Conservation (phyloP, 164 flowering plant genomes). For the Saururus chinensis region DNA sequence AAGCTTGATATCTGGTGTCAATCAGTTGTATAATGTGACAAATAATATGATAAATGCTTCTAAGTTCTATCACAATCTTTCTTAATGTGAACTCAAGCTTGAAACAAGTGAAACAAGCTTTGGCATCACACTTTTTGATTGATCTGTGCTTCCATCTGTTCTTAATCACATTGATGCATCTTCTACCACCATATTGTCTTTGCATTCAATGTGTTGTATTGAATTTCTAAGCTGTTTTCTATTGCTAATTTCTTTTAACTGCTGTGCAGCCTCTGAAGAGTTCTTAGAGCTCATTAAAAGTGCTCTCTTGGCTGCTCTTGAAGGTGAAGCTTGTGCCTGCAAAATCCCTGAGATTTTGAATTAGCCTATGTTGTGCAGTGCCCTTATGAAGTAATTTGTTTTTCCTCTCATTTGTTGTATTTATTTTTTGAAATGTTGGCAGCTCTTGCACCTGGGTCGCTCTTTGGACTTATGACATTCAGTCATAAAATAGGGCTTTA, state of each 20-base stretch:
- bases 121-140: background rate
- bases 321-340: constrained; percentile 37
- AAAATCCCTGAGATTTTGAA: background rate
- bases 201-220: background rate
- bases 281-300: constrained; percentile 95
- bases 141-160: background rate
- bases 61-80: no score
- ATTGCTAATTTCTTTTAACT: no score
- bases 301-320: constrained; percentile 87
- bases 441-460: constrained; percentile 89
- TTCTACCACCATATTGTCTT: background rate
- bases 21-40: no score
- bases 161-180: no score
- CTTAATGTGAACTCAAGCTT: background rate
- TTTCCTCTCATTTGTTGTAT: constrained; percentile 1
- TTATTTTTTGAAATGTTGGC: constrained; percentile 6
- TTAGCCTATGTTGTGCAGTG: no score
- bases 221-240: background rate
- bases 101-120: background rate
- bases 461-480: constrained; percentile 94
- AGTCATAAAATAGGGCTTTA: constrained; percentile 94
- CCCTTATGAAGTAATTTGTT: no score
- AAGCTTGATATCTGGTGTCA: no score
- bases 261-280: constrained; percentile 87
- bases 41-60: no score